phyloP scores from a whole-genome alignment of 192 early-diverging fungal genomes.

The Ramicandelaber brevisporus region DNA sequence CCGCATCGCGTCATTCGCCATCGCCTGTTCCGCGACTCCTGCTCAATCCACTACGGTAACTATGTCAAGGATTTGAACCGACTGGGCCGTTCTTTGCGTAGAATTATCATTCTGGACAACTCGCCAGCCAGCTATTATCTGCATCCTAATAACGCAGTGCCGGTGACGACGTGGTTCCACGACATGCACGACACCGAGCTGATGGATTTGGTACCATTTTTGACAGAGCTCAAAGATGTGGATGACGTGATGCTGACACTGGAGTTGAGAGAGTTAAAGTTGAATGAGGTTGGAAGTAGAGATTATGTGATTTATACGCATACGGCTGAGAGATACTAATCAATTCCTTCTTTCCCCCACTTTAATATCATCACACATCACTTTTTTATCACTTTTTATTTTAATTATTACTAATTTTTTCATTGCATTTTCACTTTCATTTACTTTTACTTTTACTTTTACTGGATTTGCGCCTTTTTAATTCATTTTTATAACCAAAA shows the following conservation, averaged over 20 bases:
- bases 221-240: constrained; percentile 69
- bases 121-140: constrained; percentile 89
- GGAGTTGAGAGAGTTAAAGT: background rate
- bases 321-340: background rate
- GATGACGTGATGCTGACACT: constrained; percentile 71
- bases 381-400: constrained; percentile 1
- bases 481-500: background rate
- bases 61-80: constrained; percentile 91
- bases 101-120: constrained; percentile 87
- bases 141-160: constrained; percentile 87
- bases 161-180: constrained; percentile 89
- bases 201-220: constrained; percentile 78
- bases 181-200: constrained; percentile 91
- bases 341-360: background rate
- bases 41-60: constrained; percentile 81
- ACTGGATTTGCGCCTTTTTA: background rate
- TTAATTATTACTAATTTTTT: constrained; percentile 2
- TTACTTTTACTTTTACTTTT: constrained; percentile 3
- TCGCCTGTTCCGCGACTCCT: constrained; percentile 87
- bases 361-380: constrained; percentile 1
- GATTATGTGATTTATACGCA: background rate
- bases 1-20: constrained; percentile 59
- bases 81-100: constrained; percentile 59
- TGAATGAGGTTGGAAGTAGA: background rate
- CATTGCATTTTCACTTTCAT: too few species aligned